Conservation (phyloP, 1,284 basidiomycete genomes). For the Cryptococcus sp. region DNA sequence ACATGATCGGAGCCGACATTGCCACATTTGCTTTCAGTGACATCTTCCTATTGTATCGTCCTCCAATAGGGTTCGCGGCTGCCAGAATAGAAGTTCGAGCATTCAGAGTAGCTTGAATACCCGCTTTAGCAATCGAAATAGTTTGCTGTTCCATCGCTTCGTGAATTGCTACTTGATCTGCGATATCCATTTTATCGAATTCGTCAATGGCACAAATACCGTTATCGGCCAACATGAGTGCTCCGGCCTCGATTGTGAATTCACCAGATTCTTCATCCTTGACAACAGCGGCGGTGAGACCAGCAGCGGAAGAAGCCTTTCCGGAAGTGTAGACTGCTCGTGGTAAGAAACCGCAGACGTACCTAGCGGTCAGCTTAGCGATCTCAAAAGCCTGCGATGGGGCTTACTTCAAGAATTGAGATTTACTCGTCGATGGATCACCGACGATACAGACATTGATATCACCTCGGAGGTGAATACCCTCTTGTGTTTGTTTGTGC, state of each 20-base stretch:
- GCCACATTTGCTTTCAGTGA: constrained; percentile 90
- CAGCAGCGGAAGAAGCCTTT: constrained; percentile 96
- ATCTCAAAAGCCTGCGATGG: neutral
- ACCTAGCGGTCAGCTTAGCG: constrained; percentile 53
- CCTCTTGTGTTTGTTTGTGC: constrained; percentile 93
- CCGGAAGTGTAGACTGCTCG: constrained; percentile 98
- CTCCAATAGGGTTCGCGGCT: constrained; percentile 94
- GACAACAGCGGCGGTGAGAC: constrained; percentile 97
- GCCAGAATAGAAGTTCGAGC: constrained; percentile 97
- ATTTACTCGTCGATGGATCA: constrained; percentile 94
- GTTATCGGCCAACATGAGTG: constrained; percentile 98
- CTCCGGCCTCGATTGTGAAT: constrained; percentile 98
- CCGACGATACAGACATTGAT: constrained; percentile 99
- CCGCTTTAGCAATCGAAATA: constrained; percentile 98
- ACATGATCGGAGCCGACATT: constrained; percentile 99
- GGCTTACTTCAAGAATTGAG: constrained; percentile 92
- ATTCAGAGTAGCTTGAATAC: constrained; percentile 97
- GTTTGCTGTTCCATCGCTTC: constrained; percentile 99
- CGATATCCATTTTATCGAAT: constrained; percentile 99
- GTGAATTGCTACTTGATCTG: constrained; percentile 98
- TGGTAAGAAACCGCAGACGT: constrained; percentile 97
- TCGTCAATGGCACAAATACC: constrained; percentile 99
- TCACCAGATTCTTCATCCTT: constrained; percentile 98
- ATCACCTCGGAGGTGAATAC: constrained; percentile 95
- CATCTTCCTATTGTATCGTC: constrained; percentile 94